A percentile compares a stretch with the other conserved stretches of the same genome.
phyloP scores from a whole-genome alignment of 345 rosid genomes.

The Salix brachista region DNA sequence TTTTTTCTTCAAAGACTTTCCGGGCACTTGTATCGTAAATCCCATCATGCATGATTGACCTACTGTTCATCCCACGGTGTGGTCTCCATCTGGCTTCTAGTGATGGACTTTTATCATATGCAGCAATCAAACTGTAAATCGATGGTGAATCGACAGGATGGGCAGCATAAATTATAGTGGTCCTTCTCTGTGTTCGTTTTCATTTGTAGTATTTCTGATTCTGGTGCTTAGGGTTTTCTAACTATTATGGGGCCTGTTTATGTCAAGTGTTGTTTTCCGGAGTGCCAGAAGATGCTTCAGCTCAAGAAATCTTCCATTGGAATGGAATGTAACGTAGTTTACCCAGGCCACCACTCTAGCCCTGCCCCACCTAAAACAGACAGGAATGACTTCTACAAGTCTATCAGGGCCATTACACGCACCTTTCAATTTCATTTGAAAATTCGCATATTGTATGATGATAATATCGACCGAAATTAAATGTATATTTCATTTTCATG shows the following conservation, averaged over 20 bases:
- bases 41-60: not conserved
- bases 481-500: too few species aligned
- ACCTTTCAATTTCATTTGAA: too few species aligned
- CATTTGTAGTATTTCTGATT: not conserved
- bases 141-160: not conserved
- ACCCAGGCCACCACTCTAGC: too few species aligned
- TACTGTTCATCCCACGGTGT: not conserved
- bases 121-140: not conserved
- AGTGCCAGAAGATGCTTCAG: not conserved
- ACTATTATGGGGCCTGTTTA: not conserved
- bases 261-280: not conserved
- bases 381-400: too few species aligned
- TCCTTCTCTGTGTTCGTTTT: not conserved
- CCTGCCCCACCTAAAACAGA: too few species aligned
- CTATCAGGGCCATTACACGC: too few species aligned
- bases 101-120: not conserved
- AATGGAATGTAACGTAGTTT: too few species aligned
- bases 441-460: too few species aligned
- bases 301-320: not conserved
- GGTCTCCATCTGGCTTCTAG: constrained; percentile 4
- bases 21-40: not conserved
- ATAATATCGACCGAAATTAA: too few species aligned
- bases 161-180: not conserved
- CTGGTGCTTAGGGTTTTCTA: not conserved
- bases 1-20: not conserved